A percentile compares a stretch with the other conserved stretches of the same genome.
phyloP scores from a whole-genome alignment of 768 basidiomycete genomes.

The Leccinum truebloodii region DNA sequence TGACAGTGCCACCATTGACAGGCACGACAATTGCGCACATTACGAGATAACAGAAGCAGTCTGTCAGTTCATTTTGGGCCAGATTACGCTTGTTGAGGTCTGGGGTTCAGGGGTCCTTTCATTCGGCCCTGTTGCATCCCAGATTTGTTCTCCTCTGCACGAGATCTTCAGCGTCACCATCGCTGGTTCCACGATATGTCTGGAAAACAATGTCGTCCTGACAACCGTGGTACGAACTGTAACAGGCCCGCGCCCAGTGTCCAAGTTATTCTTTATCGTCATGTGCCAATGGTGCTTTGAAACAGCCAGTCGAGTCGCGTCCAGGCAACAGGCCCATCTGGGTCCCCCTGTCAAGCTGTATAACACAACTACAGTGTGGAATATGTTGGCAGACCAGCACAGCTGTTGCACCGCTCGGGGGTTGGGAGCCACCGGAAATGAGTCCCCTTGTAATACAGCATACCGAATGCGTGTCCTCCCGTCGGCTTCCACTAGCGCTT shows the following conservation, averaged over 20 bases:
- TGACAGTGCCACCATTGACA: constrained; percentile 10
- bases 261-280: not conserved
- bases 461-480: not conserved
- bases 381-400: not conserved
- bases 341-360: not conserved
- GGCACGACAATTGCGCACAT: constrained; percentile 5
- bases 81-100: not conserved
- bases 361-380: not conserved
- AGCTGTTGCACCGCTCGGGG: not conserved
- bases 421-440: not conserved
- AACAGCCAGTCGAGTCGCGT: not conserved
- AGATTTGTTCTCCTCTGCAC: not conserved
- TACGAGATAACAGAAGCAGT: constrained; percentile 16
- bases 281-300: not conserved
- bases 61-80: constrained; percentile 7
- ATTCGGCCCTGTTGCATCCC: not conserved
- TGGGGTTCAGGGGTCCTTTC: not conserved
- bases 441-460: not conserved
- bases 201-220: not conserved
- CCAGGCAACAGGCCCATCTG: not conserved
- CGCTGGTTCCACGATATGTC: not conserved
- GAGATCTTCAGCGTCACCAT: not conserved
- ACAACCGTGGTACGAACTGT: not conserved
- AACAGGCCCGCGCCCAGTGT: not conserved
- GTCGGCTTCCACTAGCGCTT: not conserved